A percentile compares a stretch with the other conserved stretches of the same genome.
These are phyloP conservation scores for Podosphaera xanthii DNA, from an alignment of 2,329 filamentous ascomycete genomes.

Conservation along the genomic window DNA sequence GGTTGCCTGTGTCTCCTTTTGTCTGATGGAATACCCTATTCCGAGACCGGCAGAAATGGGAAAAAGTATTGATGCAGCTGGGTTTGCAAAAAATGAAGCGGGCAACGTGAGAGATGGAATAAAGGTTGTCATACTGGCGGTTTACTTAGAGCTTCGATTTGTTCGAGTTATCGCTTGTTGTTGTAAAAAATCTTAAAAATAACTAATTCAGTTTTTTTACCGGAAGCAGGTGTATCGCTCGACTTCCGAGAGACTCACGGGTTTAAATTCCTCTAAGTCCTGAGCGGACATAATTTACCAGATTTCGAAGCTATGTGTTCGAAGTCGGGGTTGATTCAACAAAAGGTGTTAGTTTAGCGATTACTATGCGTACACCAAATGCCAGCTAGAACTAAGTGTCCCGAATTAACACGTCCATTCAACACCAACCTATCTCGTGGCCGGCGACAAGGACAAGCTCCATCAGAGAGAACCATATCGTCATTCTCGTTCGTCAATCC, in stretches of 20 bases:
- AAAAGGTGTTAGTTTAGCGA: no score
- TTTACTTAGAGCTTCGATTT: not conserved
- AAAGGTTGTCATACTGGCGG: constrained; percentile 47
- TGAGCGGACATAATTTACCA: no score
- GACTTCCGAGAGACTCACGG: no score
- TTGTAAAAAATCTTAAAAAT: not conserved
- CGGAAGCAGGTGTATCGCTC: not conserved
- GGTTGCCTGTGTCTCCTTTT: constrained; percentile 32
- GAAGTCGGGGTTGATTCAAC: no score
- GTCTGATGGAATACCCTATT: constrained; percentile 45
- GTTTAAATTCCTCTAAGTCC: no score
- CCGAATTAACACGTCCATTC: not conserved
- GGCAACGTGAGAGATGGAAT: constrained; percentile 61
- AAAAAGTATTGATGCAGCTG: constrained; percentile 51
- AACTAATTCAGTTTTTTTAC: not conserved
- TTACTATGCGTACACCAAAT: not conserved
- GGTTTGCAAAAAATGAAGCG: constrained; percentile 43
- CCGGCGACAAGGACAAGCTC: constrained; percentile 7
- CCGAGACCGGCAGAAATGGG: constrained; percentile 50
- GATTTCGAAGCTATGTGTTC: no score
- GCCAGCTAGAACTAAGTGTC: not conserved
- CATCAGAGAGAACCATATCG: constrained; percentile 5
- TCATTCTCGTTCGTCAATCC: constrained; percentile 17
- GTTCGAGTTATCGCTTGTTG: not conserved
- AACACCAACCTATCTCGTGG: constrained; percentile 4